phyloP scores from a whole-genome alignment of 2,329 filamentous ascomycete species.

The Talaromyces funiculosus region DNA sequence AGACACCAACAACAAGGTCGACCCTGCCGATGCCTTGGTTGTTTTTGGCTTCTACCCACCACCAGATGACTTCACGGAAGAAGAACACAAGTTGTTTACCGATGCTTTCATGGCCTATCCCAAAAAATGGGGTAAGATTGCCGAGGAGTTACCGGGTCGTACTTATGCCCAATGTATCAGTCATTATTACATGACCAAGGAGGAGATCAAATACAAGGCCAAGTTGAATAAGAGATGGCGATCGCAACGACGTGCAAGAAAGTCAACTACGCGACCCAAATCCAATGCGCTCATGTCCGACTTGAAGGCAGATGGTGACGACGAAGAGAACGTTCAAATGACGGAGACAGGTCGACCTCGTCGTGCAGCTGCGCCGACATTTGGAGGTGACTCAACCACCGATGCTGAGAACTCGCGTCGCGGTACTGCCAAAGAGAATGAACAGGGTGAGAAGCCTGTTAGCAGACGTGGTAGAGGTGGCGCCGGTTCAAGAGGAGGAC shows the following conservation, averaged over 20 bases:
- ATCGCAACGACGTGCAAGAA: constrained; percentile 35
- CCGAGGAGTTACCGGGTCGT: constrained; percentile 41
- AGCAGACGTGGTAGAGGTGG: constrained; percentile 30
- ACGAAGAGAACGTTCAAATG: constrained; percentile 40
- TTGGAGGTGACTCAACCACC: constrained; percentile 35
- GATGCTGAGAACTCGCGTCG: constrained; percentile 34
- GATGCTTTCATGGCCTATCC: constrained; percentile 45
- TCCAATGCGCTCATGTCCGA: constrained; percentile 47
- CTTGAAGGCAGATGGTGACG: constrained; percentile 40
- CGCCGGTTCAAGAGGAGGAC: constrained; percentile 29
- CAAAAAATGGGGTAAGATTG: constrained; percentile 50
- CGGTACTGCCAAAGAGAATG: constrained; percentile 30
- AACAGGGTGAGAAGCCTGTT: constrained; percentile 31
- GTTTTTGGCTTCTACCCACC: constrained; percentile 43
- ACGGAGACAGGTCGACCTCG: constrained; percentile 47
- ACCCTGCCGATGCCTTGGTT: constrained; percentile 33
- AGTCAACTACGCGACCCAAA: constrained; percentile 35
- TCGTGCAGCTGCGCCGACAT: constrained; percentile 46
- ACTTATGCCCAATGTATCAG: constrained; percentile 46
- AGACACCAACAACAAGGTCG: constrained; percentile 43
- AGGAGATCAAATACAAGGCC: constrained; percentile 46
- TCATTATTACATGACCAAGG: constrained; percentile 49
- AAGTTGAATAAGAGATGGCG: constrained; percentile 44
- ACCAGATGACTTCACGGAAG: constrained; percentile 43
- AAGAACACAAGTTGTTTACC: constrained; percentile 44